Conservation (phyloP, 106 monocot genomes). For the Dioscorea zingiberensis region DNA sequence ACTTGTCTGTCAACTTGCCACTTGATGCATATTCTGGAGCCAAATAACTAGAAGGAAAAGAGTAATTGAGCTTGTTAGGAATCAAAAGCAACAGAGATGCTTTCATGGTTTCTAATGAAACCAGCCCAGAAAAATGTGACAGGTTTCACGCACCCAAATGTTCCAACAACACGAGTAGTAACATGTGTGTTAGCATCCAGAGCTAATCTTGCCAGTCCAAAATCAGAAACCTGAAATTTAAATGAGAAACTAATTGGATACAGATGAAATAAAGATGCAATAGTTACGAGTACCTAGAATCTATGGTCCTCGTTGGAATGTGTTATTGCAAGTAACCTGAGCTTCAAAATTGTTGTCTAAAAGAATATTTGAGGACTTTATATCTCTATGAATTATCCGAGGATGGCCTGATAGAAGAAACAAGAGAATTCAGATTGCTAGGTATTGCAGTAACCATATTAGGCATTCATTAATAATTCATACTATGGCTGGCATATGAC, state of each 20-base stretch:
- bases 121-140: background rate
- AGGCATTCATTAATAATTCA: too few relatives aligned
- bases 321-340: constrained; percentile 26
- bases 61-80: background rate
- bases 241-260: background rate
- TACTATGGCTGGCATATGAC: too few relatives aligned
- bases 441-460: background rate
- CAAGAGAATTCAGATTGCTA: background rate
- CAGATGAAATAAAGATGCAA: background rate
- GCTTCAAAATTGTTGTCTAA: constrained; percentile 66
- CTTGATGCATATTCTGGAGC: constrained; percentile 55
- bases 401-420: constrained; percentile 46
- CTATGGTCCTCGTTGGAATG: background rate
- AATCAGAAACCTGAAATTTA: constrained; percentile 40
- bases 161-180: constrained; percentile 51
- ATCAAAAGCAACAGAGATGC: too few relatives aligned
- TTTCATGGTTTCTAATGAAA: background rate
- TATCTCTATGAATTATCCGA: constrained; percentile 68
- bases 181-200: constrained; percentile 37
- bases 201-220: constrained; percentile 52
- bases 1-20: constrained; percentile 42
- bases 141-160: constrained; percentile 37
- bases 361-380: constrained; percentile 74
- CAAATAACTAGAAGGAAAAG: constrained; percentile 30
- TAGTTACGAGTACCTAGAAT: too few relatives aligned